Evolutionary conservation across 2,329 filamentous ascomycete genomes (phyloP), one percentile per base, ranked within the genome.

Genomic region (Arthrobotrys musiformis): DNA sequence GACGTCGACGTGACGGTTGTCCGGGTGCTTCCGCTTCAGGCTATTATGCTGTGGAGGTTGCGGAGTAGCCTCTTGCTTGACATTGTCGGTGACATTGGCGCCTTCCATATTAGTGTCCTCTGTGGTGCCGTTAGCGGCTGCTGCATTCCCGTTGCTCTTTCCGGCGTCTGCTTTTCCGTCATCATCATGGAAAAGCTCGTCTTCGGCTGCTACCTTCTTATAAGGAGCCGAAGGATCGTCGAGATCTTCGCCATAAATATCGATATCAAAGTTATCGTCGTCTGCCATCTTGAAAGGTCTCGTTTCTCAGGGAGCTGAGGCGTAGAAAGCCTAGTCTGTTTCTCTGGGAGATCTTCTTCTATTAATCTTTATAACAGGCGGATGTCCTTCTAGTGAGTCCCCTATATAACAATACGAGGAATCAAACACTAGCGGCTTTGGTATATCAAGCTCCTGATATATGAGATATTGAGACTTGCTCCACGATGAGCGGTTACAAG

Each of bases 261-360:
- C 90, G 84, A 92, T 91, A 81, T 91, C 90, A 83, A 90, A 91
- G 81, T 78, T 70, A 70, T 91, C 89, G 81, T 91, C 89, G 81
- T 91, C 90, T 80, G 89, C 88, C 90, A 91, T 91, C 33, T 64
- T 76, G 63, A 66, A 58, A 52, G 28, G 28, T 58, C 50, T 50
- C 24, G 58, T 15, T 60, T 64, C 42, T 70, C 70, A 75, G 62
- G 50, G 46, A 68, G 63, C 70, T 69, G 63, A 50, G 15, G 33
- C 35, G 63, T 42, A 40, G 24, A 22, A 42, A 44, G 44, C 63
- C 50, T 63, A 63, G 46, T 46, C 17, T 68, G 42, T 64, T 61
- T 70, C 40, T 69, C 62, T 50, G 56, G 26, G 56, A 70, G 58
- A 70, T 60, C 50, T 69, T 70, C 58, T 70, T 76, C 64, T 76